Evolutionary conservation across 164 flowering plant species (phyloP).

Genomic region (Magnolia sinica): DNA sequence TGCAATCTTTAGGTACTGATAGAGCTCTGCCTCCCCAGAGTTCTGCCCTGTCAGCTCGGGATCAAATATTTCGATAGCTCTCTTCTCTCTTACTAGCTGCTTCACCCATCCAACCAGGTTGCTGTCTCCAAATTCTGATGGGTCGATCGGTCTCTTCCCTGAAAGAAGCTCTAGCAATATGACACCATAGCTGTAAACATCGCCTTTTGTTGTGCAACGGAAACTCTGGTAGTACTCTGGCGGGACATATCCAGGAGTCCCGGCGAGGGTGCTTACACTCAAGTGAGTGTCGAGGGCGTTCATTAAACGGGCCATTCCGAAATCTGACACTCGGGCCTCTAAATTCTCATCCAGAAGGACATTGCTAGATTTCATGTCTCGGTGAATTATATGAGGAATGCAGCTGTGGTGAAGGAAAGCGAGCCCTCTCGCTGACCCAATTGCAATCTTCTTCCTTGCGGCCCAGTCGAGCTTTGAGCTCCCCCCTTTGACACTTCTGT

Average conservation of each 20-base stretch:
- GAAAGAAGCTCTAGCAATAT: slow-evolving; percentile 73
- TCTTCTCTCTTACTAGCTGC: slow-evolving; percentile 56
- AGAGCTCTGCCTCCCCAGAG: slow-evolving; percentile 53
- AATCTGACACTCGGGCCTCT: slow-evolving; percentile 91
- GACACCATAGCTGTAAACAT: slow-evolving; percentile 82
- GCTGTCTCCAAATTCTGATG: slow-evolving; percentile 68
- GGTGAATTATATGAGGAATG: slow-evolving; percentile 89
- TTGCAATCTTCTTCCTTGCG: slow-evolving; percentile 74
- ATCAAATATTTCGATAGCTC: slow-evolving; percentile 59
- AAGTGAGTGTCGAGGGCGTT: slow-evolving; percentile 83
- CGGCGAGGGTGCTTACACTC: slow-evolving; percentile 90
- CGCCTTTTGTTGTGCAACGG: slow-evolving; percentile 79
- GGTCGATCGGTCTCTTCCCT: slow-evolving; percentile 78
- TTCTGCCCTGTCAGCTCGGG: slow-evolving; percentile 36
- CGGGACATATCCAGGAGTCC: slow-evolving; percentile 87
- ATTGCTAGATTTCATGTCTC: slow-evolving; percentile 84
- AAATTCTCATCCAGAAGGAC: slow-evolving; percentile 72
- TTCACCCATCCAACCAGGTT: slow-evolving; percentile 97
- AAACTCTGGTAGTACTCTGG: slow-evolving; percentile 89
- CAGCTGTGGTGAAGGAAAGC: slow-evolving; percentile 97
- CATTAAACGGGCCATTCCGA: slow-evolving; percentile 90
- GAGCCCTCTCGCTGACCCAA: slow-evolving; percentile 85
- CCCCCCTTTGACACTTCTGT: slow-evolving; percentile 34
- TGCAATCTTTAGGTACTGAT: slow-evolving; percentile 68
- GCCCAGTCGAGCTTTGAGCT: slow-evolving; percentile 57